Conservation (phyloP, 805 yeast species). For the Wickerhamomyces sydowiorum region DNA sequence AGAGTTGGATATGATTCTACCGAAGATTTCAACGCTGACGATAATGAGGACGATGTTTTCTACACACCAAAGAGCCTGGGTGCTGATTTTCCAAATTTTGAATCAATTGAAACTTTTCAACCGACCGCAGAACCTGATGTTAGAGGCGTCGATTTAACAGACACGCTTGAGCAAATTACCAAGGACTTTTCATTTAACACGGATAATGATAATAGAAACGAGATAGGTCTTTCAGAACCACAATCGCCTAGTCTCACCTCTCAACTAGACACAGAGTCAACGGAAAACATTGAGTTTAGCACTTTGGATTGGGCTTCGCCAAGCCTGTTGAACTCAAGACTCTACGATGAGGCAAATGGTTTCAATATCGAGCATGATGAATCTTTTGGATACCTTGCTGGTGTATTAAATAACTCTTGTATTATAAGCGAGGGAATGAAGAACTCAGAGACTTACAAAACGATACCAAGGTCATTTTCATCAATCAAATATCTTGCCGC, state of each 20-base stretch:
- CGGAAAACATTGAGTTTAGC: background rate
- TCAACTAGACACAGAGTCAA: background rate
- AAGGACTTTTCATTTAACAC: no score
- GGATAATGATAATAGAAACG: no score
- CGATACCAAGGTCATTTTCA: conserved; percentile 25
- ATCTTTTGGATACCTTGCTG: conserved; percentile 41
- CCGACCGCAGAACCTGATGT: no score
- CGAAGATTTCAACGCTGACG: conserved; percentile 4
- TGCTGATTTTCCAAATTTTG: conserved; percentile 5
- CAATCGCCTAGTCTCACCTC: background rate
- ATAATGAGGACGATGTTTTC: conserved; percentile 12
- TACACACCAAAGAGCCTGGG: conserved; percentile 20
- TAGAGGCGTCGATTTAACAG: no score
- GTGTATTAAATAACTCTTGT: conserved; percentile 23
- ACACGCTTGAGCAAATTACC: no score
- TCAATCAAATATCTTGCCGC: conserved; percentile 31
- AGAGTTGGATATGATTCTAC: conserved; percentile 14
- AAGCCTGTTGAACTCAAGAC: background rate
- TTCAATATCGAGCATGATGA: conserved; percentile 24
- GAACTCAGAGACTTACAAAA: conserved; percentile 11
- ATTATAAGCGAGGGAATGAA: conserved; percentile 4
- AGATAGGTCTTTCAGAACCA: background rate
- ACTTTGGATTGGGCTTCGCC: background rate
- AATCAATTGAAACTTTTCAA: background rate
- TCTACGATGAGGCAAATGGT: conserved; percentile 1